Evolutionary conservation across 2,329 filamentous ascomycete species (phyloP).

Genomic region (Microsporum ferrugineum): DNA sequence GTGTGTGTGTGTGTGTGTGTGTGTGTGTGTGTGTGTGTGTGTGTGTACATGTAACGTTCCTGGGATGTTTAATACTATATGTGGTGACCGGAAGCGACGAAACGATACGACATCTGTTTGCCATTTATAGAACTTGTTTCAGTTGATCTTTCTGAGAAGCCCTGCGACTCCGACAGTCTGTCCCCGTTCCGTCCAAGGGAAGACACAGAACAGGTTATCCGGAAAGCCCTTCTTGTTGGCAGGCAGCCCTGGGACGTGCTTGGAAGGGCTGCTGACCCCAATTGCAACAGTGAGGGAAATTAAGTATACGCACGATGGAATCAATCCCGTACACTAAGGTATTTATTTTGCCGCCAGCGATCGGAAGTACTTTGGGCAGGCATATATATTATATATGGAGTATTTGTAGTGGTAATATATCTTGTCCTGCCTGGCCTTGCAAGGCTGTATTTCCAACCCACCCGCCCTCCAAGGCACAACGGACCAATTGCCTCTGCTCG

Average conservation of each 20-base stretch:
- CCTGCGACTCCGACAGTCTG: not conserved
- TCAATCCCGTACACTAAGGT: not conserved
- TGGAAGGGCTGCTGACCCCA: not conserved
- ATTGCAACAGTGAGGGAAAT: not conserved
- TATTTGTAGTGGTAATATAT: not conserved
- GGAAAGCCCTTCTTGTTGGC: not conserved
- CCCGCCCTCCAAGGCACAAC: not conserved
- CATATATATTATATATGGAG: not conserved
- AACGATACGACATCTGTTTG: not conserved
- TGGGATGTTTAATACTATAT: not conserved
- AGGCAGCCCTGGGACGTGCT: not conserved
- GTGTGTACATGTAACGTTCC: not conserved
- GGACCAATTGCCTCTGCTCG: not conserved
- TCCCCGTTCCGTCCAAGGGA: not conserved
- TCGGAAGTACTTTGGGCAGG: not conserved
- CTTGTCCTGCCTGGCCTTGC: not conserved
- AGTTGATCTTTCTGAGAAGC: not conserved
- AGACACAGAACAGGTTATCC: not conserved
- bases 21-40: too few relatives aligned
- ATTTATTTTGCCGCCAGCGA: not conserved
- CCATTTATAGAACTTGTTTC: slow-evolving; percentile 1
- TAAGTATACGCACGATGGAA: not conserved
- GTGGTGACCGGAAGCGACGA: not conserved
- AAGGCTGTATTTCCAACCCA: not conserved
- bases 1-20: too few relatives aligned